Conservation (phyloP, 495 filamentous ascomycete species). For the Aspergillus sclerotioniger region DNA sequence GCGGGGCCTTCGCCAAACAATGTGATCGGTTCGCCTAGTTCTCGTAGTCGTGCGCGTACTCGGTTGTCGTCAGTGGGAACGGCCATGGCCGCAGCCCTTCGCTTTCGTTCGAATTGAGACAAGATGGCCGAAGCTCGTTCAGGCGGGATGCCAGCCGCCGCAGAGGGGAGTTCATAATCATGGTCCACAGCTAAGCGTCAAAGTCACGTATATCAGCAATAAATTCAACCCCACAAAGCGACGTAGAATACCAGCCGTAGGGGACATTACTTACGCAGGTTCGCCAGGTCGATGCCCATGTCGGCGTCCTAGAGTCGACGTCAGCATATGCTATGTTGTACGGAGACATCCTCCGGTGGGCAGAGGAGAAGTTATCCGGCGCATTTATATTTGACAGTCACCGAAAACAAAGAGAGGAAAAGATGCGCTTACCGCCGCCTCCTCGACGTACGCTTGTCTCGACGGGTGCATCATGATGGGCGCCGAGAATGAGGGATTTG, state of each 20-base stretch:
- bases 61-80: constrained; percentile 93
- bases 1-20: constrained; percentile 89
- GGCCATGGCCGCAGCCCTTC: constrained; percentile 82
- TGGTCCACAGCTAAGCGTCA: constrained; percentile 66
- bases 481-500: constrained; percentile 1
- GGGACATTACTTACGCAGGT: constrained; percentile 64
- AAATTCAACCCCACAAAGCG: background rate
- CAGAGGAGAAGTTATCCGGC: background rate
- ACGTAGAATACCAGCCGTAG: background rate
- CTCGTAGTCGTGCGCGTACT: constrained; percentile 75
- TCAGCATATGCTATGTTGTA: constrained; percentile 22
- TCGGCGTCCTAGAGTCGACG: constrained; percentile 48
- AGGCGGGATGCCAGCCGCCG: constrained; percentile 71
- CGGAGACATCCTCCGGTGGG: background rate
- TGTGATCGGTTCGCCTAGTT: constrained; percentile 88
- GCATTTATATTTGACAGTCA: too few species aligned
- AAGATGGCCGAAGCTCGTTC: constrained; percentile 87
- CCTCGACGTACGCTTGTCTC: constrained; percentile 94
- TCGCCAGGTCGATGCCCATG: constrained; percentile 73
- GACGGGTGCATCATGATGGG: constrained; percentile 81
- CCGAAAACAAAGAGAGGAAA: background rate
- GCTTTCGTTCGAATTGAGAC: constrained; percentile 85
- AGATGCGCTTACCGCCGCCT: constrained; percentile 64
- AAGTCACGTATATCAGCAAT: constrained; percentile 7
- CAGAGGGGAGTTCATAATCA: constrained; percentile 77